Evolutionary conservation across 2,329 filamentous ascomycete species (phyloP).

Genomic region (Xylaria sp.): DNA sequence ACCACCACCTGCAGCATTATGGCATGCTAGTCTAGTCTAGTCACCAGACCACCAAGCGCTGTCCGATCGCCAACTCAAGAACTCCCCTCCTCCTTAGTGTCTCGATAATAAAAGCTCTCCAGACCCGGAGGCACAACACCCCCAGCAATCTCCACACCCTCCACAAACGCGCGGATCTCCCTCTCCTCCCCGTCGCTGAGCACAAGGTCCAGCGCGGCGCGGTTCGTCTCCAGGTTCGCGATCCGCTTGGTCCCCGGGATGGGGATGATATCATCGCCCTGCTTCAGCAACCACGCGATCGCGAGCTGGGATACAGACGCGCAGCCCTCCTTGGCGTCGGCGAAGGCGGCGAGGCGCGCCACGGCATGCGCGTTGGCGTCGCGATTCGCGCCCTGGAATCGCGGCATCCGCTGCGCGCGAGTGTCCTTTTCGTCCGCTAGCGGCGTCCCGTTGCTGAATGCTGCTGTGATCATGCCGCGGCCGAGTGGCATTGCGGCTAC

Average conservation of each 20-base stretch:
- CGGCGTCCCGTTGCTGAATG: too few species aligned
- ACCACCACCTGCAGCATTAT: too few species aligned
- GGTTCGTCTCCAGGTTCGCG: constrained; percentile 34
- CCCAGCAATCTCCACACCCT: neutral
- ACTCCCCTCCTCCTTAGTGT: too few species aligned
- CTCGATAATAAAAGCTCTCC: too few species aligned
- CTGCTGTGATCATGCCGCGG: too few species aligned
- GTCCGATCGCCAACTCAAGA: too few species aligned
- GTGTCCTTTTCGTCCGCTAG: too few species aligned
- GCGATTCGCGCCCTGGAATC: neutral
- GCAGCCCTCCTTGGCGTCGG: neutral
- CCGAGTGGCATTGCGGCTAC: constrained; percentile 41
- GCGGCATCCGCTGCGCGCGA: too few species aligned
- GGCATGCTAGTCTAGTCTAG: too few species aligned
- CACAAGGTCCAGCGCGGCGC: neutral
- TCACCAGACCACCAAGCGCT: too few species aligned
- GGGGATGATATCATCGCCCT: constrained; percentile 55
- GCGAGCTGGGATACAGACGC: constrained; percentile 61
- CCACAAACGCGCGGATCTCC: neutral
- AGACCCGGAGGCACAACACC: too few species aligned
- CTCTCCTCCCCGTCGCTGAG: neutral
- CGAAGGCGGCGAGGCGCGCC: neutral
- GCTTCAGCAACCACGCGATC: constrained; percentile 64
- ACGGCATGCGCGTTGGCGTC: neutral
- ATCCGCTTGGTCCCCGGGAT: constrained; percentile 53